Conservation (phyloP, 108 stramenopile species). For the Asterionellopsis glacialis region DNA sequence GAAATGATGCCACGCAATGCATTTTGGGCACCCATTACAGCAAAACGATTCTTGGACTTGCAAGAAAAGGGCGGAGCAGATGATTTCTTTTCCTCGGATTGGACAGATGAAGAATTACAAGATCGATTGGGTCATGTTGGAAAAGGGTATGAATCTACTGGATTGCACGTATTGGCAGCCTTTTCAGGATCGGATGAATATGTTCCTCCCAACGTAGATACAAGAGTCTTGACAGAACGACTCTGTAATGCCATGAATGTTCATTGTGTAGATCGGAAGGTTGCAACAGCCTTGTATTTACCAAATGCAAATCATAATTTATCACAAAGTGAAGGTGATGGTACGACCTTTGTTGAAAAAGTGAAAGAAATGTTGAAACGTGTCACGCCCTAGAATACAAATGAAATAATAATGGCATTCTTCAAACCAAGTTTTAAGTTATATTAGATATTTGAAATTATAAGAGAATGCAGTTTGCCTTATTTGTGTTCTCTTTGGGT, state of each 20-base stretch:
- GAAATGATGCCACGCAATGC: conserved; percentile 91
- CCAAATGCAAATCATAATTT: conserved; percentile 73
- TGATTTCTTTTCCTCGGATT: conserved; percentile 92
- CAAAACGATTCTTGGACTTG: conserved; percentile 77
- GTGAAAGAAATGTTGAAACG: conserved; percentile 34
- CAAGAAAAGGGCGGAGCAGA: conserved; percentile 74
- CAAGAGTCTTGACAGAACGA: conserved; percentile 42
- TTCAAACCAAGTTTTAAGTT: no score
- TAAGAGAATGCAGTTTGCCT: not conserved
- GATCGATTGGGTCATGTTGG: conserved; percentile 64
- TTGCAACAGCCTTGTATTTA: conserved; percentile 50
- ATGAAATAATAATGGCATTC: not conserved
- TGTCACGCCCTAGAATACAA: not conserved
- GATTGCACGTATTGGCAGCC: conserved; percentile 29
- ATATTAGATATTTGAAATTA: not conserved
- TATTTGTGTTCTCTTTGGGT: no score
- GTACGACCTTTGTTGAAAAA: conserved; percentile 46
- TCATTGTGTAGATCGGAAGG: conserved; percentile 1
- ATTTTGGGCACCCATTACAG: conserved; percentile 93
- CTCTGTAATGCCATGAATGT: conserved; percentile 76
- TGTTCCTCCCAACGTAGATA: conserved; percentile 61
- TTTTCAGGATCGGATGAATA: conserved; percentile 88
- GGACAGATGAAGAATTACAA: conserved; percentile 67
- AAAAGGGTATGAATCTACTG: conserved; percentile 1
- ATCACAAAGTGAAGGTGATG: conserved; percentile 48